These are phyloP conservation scores for Colletotrichum sublineola DNA, from an alignment of 2,329 filamentous ascomycete species.

Conservation along the genomic window DNA sequence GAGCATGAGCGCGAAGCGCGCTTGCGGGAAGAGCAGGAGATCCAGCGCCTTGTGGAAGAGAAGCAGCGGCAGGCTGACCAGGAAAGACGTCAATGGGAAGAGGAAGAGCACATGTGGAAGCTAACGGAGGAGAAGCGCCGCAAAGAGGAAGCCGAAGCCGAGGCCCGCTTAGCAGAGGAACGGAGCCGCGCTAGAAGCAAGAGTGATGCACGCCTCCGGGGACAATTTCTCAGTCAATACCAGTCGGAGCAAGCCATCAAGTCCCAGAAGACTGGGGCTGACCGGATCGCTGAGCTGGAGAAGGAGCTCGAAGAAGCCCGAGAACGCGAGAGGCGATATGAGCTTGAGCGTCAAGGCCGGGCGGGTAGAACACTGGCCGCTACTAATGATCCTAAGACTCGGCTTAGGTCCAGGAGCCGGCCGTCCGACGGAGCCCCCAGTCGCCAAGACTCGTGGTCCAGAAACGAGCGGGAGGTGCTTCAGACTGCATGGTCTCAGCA, in stretches of 20 bases:
- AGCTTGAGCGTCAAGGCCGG: conserved; percentile 68
- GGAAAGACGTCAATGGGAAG: conserved; percentile 81
- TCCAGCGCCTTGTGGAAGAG: conserved; percentile 68
- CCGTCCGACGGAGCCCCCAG: conserved; percentile 54
- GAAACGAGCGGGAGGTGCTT: conserved; percentile 74
- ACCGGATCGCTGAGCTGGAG: conserved; percentile 74
- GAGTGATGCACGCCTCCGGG: conserved; percentile 77
- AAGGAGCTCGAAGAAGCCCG: conserved; percentile 74
- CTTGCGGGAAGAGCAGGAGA: conserved; percentile 76
- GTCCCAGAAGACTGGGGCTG: conserved; percentile 46
- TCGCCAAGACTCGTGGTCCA: conserved; percentile 74
- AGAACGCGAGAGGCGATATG: conserved; percentile 73
- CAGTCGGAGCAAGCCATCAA: conserved; percentile 74
- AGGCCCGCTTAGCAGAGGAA: conserved; percentile 76
- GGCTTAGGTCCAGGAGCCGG: conserved; percentile 48
- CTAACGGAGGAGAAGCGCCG: conserved; percentile 79
- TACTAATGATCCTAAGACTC: conserved; percentile 49
- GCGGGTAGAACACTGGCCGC: conserved; percentile 45
- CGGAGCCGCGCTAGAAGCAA: conserved; percentile 70
- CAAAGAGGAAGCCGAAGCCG: conserved; percentile 79
- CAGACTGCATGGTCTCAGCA: conserved; percentile 65
- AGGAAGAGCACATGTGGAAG: conserved; percentile 83
- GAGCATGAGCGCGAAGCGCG: conserved; percentile 71
- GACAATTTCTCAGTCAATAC: conserved; percentile 90
- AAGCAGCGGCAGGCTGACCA: conserved; percentile 73